A percentile compares a stretch with the other conserved stretches of the same genome.
Evolutionary conservation across 148 eudicot genomes (phyloP).

Genomic region (Camellia sinensis): DNA sequence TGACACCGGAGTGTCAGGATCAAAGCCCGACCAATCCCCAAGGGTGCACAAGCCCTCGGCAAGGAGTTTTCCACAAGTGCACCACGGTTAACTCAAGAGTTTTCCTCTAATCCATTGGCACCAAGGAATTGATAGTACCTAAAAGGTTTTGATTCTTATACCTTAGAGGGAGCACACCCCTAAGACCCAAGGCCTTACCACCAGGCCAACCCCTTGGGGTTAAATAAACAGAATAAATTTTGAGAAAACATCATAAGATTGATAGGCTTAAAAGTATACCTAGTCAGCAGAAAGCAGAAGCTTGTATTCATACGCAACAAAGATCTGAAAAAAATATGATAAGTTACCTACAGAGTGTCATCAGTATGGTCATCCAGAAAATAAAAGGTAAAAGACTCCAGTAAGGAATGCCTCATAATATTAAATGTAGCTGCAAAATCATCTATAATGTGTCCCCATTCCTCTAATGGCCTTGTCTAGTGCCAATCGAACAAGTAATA

Average conservation of each 20-base stretch:
- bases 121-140: too few relatives aligned
- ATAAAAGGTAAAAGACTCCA: conserved; percentile 86
- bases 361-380: conserved; percentile 84
- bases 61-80: too few relatives aligned
- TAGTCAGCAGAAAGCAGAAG: not conserved
- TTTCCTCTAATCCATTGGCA: too few relatives aligned
- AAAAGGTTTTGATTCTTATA: too few relatives aligned
- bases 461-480: conserved; percentile 64
- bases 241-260: not conserved
- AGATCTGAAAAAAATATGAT: not conserved
- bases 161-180: too few relatives aligned
- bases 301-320: not conserved
- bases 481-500: conserved; percentile 92
- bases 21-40: too few relatives aligned
- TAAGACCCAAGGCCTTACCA: too few relatives aligned
- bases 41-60: too few relatives aligned
- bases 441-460: conserved; percentile 73
- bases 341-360: conserved; percentile 76
- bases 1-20: too few relatives aligned
- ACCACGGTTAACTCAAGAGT: too few relatives aligned
- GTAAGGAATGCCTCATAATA: conserved; percentile 64
- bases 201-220: too few relatives aligned
- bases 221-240: not conserved
- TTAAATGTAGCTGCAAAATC: conserved; percentile 89
- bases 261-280: not conserved